These are phyloP conservation scores for Bacterosira constricta DNA, from an alignment of 108 stramenopile genomes.

Conservation along the genomic window DNA sequence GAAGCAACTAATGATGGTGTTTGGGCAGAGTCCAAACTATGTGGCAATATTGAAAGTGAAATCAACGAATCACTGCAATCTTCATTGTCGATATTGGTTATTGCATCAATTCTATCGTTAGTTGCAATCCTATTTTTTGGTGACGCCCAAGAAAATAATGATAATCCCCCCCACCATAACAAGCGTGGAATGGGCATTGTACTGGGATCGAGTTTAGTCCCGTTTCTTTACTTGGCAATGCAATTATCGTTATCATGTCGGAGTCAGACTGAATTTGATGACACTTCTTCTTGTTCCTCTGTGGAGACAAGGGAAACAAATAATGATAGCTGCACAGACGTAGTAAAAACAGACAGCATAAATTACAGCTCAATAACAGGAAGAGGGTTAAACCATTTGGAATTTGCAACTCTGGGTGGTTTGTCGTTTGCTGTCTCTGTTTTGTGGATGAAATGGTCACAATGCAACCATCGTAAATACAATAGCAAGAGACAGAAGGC, in stretches of 20 bases:
- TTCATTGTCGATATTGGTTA: neutral
- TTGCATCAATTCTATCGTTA: slow-evolving; percentile 29
- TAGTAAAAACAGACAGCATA: neutral
- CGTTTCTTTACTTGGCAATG: slow-evolving; percentile 25
- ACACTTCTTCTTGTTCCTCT: neutral
- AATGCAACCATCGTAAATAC: neutral
- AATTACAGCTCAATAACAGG: neutral
- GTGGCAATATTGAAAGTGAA: neutral
- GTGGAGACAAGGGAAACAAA: neutral
- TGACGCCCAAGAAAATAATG: neutral
- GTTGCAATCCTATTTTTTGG: slow-evolving; percentile 19
- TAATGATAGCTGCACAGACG: no score
- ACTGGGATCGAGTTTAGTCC: slow-evolving; percentile 40
- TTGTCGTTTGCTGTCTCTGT: slow-evolving; percentile 26
- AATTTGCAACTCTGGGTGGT: slow-evolving; percentile 29
- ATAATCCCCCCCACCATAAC: neutral
- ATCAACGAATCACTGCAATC: neutral
- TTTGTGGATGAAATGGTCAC: slow-evolving; percentile 13
- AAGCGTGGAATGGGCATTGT: slow-evolving; percentile 29
- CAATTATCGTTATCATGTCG: neutral
- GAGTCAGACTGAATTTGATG: neutral
- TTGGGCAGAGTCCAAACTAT: neutral
- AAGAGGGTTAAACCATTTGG: neutral
- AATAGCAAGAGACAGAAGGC: slow-evolving; percentile 1
- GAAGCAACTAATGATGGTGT: neutral